Percentiles rank a stretch among this genome's conserved stretches.
Conservation (phyloP, 306 rosid genomes). For the Cicer yamashitae region DNA sequence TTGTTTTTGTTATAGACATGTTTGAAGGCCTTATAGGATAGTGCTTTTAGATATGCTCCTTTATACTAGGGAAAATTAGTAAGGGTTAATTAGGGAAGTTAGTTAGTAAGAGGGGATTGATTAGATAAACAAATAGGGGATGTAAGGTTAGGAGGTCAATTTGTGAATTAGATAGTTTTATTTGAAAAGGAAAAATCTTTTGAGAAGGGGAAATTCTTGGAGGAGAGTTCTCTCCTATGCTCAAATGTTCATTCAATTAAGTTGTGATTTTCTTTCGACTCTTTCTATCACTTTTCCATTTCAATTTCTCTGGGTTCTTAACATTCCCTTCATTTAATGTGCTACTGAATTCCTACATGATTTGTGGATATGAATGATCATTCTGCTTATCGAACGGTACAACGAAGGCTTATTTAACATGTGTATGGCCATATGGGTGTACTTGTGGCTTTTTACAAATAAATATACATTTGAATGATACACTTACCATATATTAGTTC, state of each 20-base stretch:
- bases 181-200: background rate
- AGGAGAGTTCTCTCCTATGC: background rate
- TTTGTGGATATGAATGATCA: constrained; percentile 22
- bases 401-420: constrained; percentile 23
- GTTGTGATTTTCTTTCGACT: background rate
- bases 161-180: background rate
- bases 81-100: background rate
- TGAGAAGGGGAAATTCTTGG: constrained; percentile 3
- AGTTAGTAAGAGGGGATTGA: constrained; percentile 14
- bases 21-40: background rate
- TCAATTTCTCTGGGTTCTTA: background rate
- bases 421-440: constrained; percentile 1
- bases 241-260: background rate
- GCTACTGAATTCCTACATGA: constrained; percentile 11
- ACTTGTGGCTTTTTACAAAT: background rate
- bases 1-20: background rate
- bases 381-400: constrained; percentile 26
- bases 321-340: constrained; percentile 2
- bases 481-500: constrained; percentile 45
- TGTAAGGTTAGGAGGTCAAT: background rate
- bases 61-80: background rate
- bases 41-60: background rate
- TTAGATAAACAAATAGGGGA: background rate
- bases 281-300: background rate
- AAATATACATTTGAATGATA: constrained; percentile 7